phyloP scores from a whole-genome alignment of 2,329 filamentous ascomycete genomes.

The Chaetomium olivaceum region DNA sequence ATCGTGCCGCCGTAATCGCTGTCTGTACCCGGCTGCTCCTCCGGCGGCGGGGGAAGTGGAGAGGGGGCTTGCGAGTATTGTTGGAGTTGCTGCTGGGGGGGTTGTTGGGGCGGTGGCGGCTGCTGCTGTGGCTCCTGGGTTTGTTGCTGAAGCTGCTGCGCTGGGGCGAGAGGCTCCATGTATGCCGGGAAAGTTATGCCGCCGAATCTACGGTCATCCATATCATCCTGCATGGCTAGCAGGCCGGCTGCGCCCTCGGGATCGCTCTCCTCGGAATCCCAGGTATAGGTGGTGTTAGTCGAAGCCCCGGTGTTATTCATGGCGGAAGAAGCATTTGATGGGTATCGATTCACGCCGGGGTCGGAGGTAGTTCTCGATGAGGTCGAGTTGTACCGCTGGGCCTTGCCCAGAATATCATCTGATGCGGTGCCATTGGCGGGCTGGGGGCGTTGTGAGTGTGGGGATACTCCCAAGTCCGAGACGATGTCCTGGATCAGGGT shows the following conservation, averaged over 20 bases:
- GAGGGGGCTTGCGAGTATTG: slow-evolving; percentile 35
- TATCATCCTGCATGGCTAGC: slow-evolving; percentile 78
- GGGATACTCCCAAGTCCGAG: slow-evolving; percentile 49
- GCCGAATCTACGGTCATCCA: slow-evolving; percentile 68
- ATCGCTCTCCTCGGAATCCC: slow-evolving; percentile 74
- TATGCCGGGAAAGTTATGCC: slow-evolving; percentile 53
- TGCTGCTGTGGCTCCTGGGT: slow-evolving; percentile 6
- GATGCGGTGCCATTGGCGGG: slow-evolving; percentile 50
- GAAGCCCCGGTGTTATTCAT: slow-evolving; percentile 43
- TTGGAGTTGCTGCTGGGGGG: slow-evolving; percentile 2
- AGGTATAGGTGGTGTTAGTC: slow-evolving; percentile 40
- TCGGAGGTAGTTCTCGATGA: slow-evolving; percentile 44
- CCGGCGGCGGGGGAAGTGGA: slow-evolving; percentile 48
- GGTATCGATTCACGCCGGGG: slow-evolving; percentile 42
- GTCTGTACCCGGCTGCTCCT: slow-evolving; percentile 62
- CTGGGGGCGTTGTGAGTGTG: slow-evolving; percentile 43
- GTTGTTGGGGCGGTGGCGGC: slow-evolving; percentile 17
- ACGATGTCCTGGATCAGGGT: slow-evolving; percentile 61
- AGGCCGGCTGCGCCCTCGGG: slow-evolving; percentile 83
- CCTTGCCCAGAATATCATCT: slow-evolving; percentile 48
- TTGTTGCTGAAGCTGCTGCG: background rate
- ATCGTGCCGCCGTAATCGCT: slow-evolving; percentile 72
- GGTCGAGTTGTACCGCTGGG: slow-evolving; percentile 53
- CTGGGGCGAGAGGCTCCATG: slow-evolving; percentile 40
- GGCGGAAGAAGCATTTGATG: slow-evolving; percentile 44